A percentile compares a stretch with the other conserved stretches of the same genome.
Conservation (phyloP, 78 protist species). For the Monocercomonoides exilis region DNA sequence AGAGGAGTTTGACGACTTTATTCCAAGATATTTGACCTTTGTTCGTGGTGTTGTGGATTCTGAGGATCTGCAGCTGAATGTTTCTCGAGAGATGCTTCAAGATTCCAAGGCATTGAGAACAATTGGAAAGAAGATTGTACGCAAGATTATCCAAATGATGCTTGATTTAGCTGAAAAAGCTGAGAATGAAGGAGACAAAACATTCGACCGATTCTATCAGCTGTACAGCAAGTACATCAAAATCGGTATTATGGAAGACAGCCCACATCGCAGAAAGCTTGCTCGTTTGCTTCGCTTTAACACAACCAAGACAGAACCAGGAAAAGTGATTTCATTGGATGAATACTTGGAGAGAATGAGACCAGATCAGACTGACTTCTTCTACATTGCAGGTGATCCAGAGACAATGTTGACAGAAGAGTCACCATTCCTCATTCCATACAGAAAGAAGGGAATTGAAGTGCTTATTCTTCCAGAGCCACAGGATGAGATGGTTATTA, state of each 20-base stretch:
- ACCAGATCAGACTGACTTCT: too few relatives aligned
- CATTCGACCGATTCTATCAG: conserved; percentile 69
- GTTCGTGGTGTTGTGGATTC: conserved; percentile 92
- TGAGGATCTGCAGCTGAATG: conserved; percentile 84
- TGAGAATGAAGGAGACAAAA: conserved; percentile 19
- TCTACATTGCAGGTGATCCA: too few relatives aligned
- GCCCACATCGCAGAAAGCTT: conserved; percentile 55
- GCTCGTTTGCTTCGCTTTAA: conserved; percentile 82
- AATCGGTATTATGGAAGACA: conserved; percentile 93
- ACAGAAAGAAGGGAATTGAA: neutral
- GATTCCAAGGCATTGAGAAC: conserved; percentile 32
- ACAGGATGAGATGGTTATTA: neutral
- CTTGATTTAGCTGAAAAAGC: conserved; percentile 46
- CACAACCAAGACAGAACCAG: conserved; percentile 22
- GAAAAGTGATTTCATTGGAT: conserved; percentile 46
- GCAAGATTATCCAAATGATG: conserved; percentile 79
- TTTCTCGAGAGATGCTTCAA: conserved; percentile 90
- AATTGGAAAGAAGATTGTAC: conserved; percentile 77
- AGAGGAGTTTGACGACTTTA: conserved; percentile 79
- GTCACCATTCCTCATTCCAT: neutral
- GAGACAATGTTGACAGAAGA: too few relatives aligned
- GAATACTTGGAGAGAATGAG: conserved; percentile 58
- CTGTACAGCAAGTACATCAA: conserved; percentile 77
- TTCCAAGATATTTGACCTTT: conserved; percentile 90
- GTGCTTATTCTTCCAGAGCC: neutral